Evolutionary conservation across 1,284 basidiomycete genomes (phyloP).

Genomic region (Cystobasidium pallidum): DNA sequence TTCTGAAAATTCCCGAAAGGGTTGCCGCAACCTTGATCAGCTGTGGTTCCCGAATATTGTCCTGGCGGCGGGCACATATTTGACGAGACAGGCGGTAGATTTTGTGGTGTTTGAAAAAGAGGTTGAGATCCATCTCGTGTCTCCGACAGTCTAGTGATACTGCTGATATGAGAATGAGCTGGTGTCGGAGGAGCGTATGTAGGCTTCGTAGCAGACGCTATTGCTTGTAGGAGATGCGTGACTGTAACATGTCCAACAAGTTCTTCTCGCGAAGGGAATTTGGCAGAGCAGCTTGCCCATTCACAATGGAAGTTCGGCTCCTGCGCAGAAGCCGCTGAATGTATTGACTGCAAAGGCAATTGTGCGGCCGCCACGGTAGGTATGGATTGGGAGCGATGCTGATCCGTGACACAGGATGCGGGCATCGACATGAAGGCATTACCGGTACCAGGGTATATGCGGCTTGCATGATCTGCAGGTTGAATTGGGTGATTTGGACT

Average conservation of each 20-base stretch:
- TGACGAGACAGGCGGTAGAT: neutral
- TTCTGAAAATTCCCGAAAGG: conserved; percentile 6
- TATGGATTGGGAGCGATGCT: conserved; percentile 6
- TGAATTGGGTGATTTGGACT: neutral
- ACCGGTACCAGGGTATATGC: neutral
- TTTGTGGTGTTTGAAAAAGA: neutral
- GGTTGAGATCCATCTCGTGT: neutral
- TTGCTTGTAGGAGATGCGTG: conserved; percentile 56
- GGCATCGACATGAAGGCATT: neutral
- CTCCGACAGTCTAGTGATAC: conserved; percentile 31
- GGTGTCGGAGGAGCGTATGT: conserved; percentile 14
- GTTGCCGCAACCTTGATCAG: neutral
- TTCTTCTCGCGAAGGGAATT: conserved; percentile 59
- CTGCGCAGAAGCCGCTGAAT: neutral
- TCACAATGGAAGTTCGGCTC: conserved; percentile 54
- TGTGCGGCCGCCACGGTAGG: neutral
- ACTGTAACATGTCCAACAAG: conserved; percentile 61
- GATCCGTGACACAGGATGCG: neutral
- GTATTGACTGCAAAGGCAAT: neutral
- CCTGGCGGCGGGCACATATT: neutral
- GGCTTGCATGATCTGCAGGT: neutral
- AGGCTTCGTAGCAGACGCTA: conserved; percentile 8
- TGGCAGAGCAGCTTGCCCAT: conserved; percentile 59
- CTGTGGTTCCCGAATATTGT: neutral
- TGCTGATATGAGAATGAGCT: conserved; percentile 37